Base-by-base conservation (phyloP, 2,329 filamentous ascomycete species). In the Fusarium sp. region DNA sequence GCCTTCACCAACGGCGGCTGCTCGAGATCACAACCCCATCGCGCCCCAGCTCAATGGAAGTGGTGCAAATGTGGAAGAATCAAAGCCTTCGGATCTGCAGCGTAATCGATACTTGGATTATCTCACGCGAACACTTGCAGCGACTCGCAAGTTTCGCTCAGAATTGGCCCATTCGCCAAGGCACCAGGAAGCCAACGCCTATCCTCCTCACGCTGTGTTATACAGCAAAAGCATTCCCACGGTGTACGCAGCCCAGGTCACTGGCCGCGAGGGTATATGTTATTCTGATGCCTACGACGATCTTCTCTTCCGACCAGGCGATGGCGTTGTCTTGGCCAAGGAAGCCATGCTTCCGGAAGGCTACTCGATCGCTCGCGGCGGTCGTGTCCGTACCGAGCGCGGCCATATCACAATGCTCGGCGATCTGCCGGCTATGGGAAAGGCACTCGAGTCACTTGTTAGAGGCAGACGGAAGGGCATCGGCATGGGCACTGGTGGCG, bases 151-250 rank as follows among this genome's bases (percentile, higher is more conserved):
- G 14, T 98, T 97, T 87, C 95, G 96, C 70, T 82, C 89, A 68
- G 92, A 95, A 75, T 88, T 95, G 2, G 85, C 87, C 2, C 91
- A 93, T 81, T 84, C 85, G 3, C 84, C 90, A 0, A 74, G 81
- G 2, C 91, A 92, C 75, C 88, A 90, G 22, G 81, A 83, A 1
- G 79, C 85, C n/a, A 97, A 97, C 78, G 79, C 81, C 1, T 98
- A 98, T 78, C 95, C 95, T 6, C 95, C 95, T 0, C 85, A 93
- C 18, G 91, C 93, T 0, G 88, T 97, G 51, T 89, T 98, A 14
- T 98, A 97, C 82, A 93, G 93, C 62, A 97, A 97, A 80, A 91
- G 90, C 30, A 93, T 92, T 2, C 95, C 95, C 0, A 98, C 95
- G 0, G 93, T 97, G 2, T 94, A 91, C 78, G 94, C 92, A 0